phyloP scores from a whole-genome alignment of 495 filamentous ascomycete species.

The Tuber microsphaerosporum region DNA sequence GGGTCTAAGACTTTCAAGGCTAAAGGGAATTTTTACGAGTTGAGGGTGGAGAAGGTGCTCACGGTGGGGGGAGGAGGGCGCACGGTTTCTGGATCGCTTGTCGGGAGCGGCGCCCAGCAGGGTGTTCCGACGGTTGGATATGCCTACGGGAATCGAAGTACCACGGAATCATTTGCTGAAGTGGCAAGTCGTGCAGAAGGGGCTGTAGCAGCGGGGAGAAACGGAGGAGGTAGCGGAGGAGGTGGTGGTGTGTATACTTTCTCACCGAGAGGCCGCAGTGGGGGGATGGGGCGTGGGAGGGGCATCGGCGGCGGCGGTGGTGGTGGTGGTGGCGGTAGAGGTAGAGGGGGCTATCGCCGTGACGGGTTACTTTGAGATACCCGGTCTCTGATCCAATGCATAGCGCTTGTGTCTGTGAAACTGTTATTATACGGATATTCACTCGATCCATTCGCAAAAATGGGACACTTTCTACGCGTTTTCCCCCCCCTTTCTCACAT shows the following conservation, averaged over 20 bases:
- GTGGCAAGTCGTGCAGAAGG: neutral
- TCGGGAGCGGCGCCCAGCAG: neutral
- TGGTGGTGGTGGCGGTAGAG: neutral
- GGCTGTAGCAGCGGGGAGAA: neutral
- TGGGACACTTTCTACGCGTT: neutral
- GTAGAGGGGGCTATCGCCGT: neutral
- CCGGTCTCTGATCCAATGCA: neutral
- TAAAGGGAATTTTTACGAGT: conserved; percentile 5
- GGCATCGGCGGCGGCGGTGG: neutral
- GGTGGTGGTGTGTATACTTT: neutral
- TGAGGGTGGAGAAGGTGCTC: neutral
- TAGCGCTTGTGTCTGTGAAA: neutral
- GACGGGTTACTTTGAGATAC: conserved; percentile 1
- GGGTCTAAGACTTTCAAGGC: neutral
- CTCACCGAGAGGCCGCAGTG: neutral
- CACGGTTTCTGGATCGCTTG: neutral
- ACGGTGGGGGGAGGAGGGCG: neutral
- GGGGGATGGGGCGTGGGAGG: conserved; percentile 17
- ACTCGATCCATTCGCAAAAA: neutral
- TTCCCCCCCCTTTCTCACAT: neutral
- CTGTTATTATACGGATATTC: neutral
- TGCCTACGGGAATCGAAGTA: neutral
- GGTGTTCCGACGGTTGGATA: neutral
- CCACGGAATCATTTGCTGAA: neutral
- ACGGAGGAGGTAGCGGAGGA: neutral